These are phyloP conservation scores for Annulohypoxylon nitens DNA, from an alignment of 495 filamentous ascomycete species.

Conservation along the genomic window DNA sequence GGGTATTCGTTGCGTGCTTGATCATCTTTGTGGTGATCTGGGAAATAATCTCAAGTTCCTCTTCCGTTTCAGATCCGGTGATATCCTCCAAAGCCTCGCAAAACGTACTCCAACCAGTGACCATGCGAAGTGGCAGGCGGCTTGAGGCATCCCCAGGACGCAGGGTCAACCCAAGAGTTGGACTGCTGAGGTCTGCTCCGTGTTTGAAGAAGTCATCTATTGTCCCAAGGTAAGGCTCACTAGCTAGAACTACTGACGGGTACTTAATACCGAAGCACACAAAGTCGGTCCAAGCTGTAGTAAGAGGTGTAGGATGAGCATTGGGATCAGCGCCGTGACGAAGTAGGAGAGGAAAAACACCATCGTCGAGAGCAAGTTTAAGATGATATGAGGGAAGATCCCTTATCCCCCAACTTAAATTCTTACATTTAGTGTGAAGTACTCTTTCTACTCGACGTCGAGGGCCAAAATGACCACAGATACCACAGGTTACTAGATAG, in stretches of 20 bases:
- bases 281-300: neutral
- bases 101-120: constrained; percentile 1
- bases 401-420: too few species aligned
- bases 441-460: neutral
- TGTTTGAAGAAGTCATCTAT: constrained; percentile 7
- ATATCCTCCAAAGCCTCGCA: constrained; percentile 4
- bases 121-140: constrained; percentile 1
- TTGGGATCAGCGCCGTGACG: constrained; percentile 1
- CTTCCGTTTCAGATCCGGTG: constrained; percentile 2
- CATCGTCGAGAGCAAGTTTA: neutral
- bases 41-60: constrained; percentile 11
- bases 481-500: neutral
- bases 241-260: neutral
- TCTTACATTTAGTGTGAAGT: neutral
- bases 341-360: neutral
- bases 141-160: neutral
- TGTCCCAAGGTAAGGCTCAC: neutral
- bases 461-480: neutral
- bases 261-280: neutral
- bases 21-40: constrained; percentile 19
- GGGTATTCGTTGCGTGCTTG: neutral
- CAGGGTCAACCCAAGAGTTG: constrained; percentile 6
- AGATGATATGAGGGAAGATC: too few species aligned
- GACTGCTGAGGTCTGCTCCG: neutral
- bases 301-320: constrained; percentile 4